phyloP scores from a whole-genome alignment of 768 basidiomycete species.

The Psilocybe subaeruginosa region DNA sequence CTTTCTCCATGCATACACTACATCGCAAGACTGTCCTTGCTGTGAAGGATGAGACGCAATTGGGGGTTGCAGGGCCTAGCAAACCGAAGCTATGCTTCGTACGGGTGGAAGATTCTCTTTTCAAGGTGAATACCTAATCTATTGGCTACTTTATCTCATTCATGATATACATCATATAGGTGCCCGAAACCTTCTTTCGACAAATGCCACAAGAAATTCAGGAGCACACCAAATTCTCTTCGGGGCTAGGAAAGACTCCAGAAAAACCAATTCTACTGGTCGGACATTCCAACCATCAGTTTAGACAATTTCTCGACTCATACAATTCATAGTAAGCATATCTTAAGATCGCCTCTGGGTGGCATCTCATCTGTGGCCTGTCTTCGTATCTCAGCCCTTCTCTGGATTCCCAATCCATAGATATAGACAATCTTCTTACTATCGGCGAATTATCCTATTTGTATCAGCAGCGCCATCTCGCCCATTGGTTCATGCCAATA shows the following conservation, averaged over 20 bases:
- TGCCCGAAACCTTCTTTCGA: slow-evolving; percentile 20
- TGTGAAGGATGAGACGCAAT: neutral
- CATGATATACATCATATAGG: slow-evolving; percentile 5
- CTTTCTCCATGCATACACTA: slow-evolving; percentile 5
- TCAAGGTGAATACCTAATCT: slow-evolving; percentile 23
- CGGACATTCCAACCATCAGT: slow-evolving; percentile 40
- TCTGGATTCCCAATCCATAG: slow-evolving; percentile 25
- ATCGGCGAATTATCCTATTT: slow-evolving; percentile 43
- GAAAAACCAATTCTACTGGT: slow-evolving; percentile 39
- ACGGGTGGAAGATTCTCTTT: slow-evolving; percentile 22
- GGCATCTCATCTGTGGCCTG: slow-evolving; percentile 12
- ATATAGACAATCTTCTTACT: slow-evolving; percentile 38
- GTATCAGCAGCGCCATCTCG: slow-evolving; percentile 38
- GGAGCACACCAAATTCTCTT: slow-evolving; percentile 11
- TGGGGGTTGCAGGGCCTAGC: neutral
- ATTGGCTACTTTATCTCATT: neutral
- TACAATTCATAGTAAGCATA: slow-evolving; percentile 38
- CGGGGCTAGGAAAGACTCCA: slow-evolving; percentile 18
- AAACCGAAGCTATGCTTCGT: slow-evolving; percentile 14
- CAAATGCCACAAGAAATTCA: slow-evolving; percentile 22
- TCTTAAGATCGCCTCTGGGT: neutral
- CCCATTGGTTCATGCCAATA: slow-evolving; percentile 38
- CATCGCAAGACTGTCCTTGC: neutral
- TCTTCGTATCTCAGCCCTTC: slow-evolving; percentile 18
- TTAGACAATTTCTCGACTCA: slow-evolving; percentile 40